Conservation (phyloP, 345 rosid genomes). For the Salix exigua region DNA sequence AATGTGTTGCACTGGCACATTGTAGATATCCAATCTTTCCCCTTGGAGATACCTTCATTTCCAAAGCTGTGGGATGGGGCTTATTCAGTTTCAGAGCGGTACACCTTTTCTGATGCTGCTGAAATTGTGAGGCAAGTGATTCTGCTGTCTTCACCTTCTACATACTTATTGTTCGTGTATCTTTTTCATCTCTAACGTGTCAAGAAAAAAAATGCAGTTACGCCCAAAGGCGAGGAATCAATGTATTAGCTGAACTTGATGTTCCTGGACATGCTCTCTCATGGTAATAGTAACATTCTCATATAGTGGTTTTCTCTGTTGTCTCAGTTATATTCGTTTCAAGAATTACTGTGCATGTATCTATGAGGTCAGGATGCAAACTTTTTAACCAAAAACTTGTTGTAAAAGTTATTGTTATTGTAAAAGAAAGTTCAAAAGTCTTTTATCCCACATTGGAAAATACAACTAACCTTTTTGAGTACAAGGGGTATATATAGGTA, state of each 20-base stretch:
- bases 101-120: constrained; percentile 57
- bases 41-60: constrained; percentile 67
- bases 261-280: constrained; percentile 78
- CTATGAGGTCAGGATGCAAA: no score
- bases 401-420: no score
- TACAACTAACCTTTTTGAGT: no score
- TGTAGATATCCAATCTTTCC: constrained; percentile 63
- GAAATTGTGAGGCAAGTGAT: constrained; percentile 53
- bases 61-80: constrained; percentile 76
- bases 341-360: not conserved
- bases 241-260: constrained; percentile 70
- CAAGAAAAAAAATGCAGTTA: constrained; percentile 35
- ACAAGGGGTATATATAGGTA: no score
- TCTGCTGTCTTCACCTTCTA: constrained; percentile 5
- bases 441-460: no score
- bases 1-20: constrained; percentile 83
- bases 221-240: constrained; percentile 53
- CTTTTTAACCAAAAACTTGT: no score
- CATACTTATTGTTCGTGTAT: not conserved
- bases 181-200: constrained; percentile 6
- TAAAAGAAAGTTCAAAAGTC: no score
- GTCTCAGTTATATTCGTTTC: not conserved
- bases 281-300: constrained; percentile 37
- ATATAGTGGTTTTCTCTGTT: not conserved
- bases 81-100: constrained; percentile 53